Evolutionary conservation across 306 rosid genomes (phyloP).

Genomic region (Prunus armeniaca): DNA sequence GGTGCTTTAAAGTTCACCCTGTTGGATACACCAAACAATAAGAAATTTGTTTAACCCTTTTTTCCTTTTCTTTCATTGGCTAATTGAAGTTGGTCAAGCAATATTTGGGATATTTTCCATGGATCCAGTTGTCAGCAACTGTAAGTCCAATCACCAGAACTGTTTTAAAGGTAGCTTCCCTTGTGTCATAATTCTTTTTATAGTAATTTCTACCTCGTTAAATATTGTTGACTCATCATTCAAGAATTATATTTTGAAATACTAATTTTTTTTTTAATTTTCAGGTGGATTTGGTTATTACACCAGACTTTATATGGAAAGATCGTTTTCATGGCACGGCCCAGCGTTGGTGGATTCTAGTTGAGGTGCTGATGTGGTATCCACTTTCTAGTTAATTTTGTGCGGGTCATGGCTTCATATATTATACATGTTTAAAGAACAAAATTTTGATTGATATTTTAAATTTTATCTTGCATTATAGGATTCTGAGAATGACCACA

Average conservation of each 20-base stretch:
- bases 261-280: constrained; percentile 15
- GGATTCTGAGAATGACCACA: constrained; percentile 96
- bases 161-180: constrained; percentile 71
- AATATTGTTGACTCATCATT: background rate
- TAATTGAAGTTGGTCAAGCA: constrained; percentile 71
- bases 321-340: constrained; percentile 90
- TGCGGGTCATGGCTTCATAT: background rate
- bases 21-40: constrained; percentile 2
- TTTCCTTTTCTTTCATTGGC: constrained; percentile 21
- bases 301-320: constrained; percentile 76
- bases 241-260: background rate
- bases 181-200: background rate
- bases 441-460: background rate
- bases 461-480: constrained; percentile 27
- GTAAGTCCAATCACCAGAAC: constrained; percentile 98
- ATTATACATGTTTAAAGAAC: background rate
- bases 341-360: constrained; percentile 96
- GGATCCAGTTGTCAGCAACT: constrained; percentile 84
- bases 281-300: constrained; percentile 77
- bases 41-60: constrained; percentile 16
- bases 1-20: constrained; percentile 16
- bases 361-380: constrained; percentile 59
- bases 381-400: constrained; percentile 16
- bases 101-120: constrained; percentile 81
- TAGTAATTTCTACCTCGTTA: background rate